Evolutionary conservation across 75 land plant genomes (phyloP), one percentile per base, ranked within the genome.

Genomic region (Isoetes taiwanensis): DNA sequence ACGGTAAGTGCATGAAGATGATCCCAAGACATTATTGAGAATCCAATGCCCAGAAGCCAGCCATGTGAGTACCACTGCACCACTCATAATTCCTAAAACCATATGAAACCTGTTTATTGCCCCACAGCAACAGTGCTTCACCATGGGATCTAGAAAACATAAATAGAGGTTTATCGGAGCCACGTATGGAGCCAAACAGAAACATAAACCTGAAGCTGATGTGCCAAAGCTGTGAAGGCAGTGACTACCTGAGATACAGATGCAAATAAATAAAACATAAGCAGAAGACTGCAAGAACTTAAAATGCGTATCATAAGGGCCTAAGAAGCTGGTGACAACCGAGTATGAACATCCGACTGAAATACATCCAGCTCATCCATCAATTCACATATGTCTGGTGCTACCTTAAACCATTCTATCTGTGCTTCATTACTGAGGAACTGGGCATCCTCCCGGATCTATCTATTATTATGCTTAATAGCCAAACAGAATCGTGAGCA

Each of bases 41-140:
- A 91, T 25, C 97, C 97, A 91, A 58, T 91, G 81, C 21, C 97
- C 97, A 12, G 97, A 67, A 40, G 84, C 72, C 43, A 91, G 83
- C 97, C 96, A 87, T 5, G 70, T 52, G 3, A 60, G 58, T 16
- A 87, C 89, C 25, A 64, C 39, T n/a, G 35, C 65, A 4, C 54
- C 34, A 59, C 80, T 76, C 3, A 62, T 20, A 21, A 87, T 1
- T 21, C 77, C 52, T 5, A 81, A 55, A 8, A 76, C 23, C n/a
- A 70, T 63, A 59, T 80, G 81, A 0, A 57, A 67, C 2, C 82
- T 65, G 0, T 84, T 78, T 24, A 86, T 64, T 1, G 78, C 63
- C 38, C 78, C 72, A 26, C 89, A 80, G 54, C 94, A 86, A 64
- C 94, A 78, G 0, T 76, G 67, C 41, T 14, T 65, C 1, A 75